phyloP scores from a whole-genome alignment of 805 yeast species.

The Jamesozyma rosinii region DNA sequence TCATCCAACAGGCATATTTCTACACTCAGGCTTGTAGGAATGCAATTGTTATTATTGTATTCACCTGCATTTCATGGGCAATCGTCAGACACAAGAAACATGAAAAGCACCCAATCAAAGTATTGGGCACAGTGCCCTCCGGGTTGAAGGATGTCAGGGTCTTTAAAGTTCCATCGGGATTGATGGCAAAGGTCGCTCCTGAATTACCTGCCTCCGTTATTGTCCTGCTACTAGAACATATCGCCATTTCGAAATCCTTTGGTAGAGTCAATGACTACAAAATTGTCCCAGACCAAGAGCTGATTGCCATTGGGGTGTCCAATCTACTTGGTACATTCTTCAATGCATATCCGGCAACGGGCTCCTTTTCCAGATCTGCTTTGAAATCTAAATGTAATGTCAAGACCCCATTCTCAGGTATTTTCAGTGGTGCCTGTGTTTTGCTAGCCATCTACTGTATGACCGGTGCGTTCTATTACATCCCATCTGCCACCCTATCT shows the following conservation, averaged over 20 bases:
- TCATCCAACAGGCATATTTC: slow-evolving; percentile 42
- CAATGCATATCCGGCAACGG: slow-evolving; percentile 91
- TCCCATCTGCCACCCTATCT: slow-evolving; percentile 79
- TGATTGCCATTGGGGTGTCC: slow-evolving; percentile 86
- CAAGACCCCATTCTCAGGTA: slow-evolving; percentile 86
- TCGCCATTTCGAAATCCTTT: slow-evolving; percentile 86
- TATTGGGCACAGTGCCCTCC: slow-evolving; percentile 71
- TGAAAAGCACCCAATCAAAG: slow-evolving; percentile 36
- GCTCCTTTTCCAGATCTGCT: slow-evolving; percentile 91
- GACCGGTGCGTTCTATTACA: slow-evolving; percentile 75
- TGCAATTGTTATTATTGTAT: slow-evolving; percentile 71
- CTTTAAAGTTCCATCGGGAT: slow-evolving; percentile 52
- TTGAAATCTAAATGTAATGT: slow-evolving; percentile 93
- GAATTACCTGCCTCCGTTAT: slow-evolving; percentile 83
- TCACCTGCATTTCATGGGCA: slow-evolving; percentile 78
- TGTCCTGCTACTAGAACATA: slow-evolving; percentile 79
- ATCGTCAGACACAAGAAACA: slow-evolving; percentile 45
- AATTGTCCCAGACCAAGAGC: slow-evolving; percentile 86
- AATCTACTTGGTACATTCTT: slow-evolving; percentile 87
- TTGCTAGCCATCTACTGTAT: slow-evolving; percentile 76
- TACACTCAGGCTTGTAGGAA: slow-evolving; percentile 69
- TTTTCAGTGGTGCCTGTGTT: slow-evolving; percentile 83
- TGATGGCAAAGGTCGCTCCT: slow-evolving; percentile 52
- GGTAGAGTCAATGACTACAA: slow-evolving; percentile 89
- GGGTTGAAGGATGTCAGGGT: slow-evolving; percentile 74